Conservation (phyloP, 495 filamentous ascomycete genomes). For the Lichina pygmaea region DNA sequence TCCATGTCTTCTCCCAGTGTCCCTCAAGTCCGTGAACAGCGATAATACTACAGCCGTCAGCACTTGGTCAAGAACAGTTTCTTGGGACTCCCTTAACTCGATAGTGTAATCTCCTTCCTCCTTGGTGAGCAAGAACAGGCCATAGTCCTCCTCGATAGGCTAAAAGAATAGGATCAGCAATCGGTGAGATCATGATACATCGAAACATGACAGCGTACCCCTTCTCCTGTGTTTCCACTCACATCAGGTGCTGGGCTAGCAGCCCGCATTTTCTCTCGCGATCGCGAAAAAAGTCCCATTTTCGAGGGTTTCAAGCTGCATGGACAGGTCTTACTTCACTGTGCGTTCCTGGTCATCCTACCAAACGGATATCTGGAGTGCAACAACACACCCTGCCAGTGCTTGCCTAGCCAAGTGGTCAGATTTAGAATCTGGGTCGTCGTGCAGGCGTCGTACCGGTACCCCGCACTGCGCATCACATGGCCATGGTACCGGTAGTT, state of each 20-base stretch:
- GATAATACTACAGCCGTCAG: slow-evolving; percentile 7
- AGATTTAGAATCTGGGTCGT: no score
- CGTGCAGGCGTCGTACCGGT: no score
- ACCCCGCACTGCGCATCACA: no score
- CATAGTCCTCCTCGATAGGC: background rate
- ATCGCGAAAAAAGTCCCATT: background rate
- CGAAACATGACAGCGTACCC: no score
- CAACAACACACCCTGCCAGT: background rate
- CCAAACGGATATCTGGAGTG: background rate
- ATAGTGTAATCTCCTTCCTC: background rate
- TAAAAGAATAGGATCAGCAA: background rate
- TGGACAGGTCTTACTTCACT: background rate
- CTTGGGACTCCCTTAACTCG: background rate
- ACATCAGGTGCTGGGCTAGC: background rate
- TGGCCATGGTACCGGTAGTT: no score
- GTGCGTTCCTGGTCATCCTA: background rate
- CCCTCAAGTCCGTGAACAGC: slow-evolving; percentile 11
- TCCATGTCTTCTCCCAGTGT: slow-evolving; percentile 7
- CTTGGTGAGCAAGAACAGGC: background rate
- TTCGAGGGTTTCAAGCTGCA: background rate
- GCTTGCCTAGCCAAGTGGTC: no score
- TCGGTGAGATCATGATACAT: no score
- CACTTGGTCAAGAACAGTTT: background rate
- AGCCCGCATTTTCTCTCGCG: background rate
- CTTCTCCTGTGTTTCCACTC: background rate